phyloP scores from a whole-genome alignment of 2,329 filamentous ascomycete genomes.

The Apiospora malaysiana region DNA sequence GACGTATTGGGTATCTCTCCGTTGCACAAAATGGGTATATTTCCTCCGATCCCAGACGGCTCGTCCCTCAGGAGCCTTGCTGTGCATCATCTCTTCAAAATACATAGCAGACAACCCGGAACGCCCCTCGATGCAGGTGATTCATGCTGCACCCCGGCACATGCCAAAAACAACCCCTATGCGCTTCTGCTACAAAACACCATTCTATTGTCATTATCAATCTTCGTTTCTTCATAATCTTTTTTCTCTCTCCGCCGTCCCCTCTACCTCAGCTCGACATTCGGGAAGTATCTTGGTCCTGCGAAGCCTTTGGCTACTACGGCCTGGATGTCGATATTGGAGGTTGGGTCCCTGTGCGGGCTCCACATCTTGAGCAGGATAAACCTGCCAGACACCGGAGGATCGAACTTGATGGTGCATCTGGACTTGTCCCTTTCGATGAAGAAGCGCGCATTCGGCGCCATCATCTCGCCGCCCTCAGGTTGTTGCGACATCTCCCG shows the following conservation, averaged over 20 bases:
- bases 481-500: conserved; percentile 59
- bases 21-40: conserved; percentile 12
- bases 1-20: conserved; percentile 5
- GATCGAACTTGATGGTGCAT: conserved; percentile 85
- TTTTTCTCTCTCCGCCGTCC: background rate
- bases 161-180: background rate
- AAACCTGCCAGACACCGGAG: conserved; percentile 80
- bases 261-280: conserved; percentile 61
- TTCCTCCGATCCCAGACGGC: conserved; percentile 1
- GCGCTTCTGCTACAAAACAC: background rate
- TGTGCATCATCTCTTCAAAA: background rate
- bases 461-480: conserved; percentile 66
- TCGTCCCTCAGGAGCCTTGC: background rate
- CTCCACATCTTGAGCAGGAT: conserved; percentile 93
- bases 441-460: conserved; percentile 80
- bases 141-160: background rate
- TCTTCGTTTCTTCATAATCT: background rate
- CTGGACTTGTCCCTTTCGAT: conserved; percentile 83
- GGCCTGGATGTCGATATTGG: conserved; percentile 89
- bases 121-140: conserved; percentile 14
- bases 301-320: conserved; percentile 84
- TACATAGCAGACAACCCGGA: conserved; percentile 1
- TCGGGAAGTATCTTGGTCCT: conserved; percentile 83
- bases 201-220: conserved; percentile 12
- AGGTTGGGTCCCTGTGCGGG: conserved; percentile 65